phyloP scores from a whole-genome alignment of 306 rosid species.

The Clitoria ternatea region DNA sequence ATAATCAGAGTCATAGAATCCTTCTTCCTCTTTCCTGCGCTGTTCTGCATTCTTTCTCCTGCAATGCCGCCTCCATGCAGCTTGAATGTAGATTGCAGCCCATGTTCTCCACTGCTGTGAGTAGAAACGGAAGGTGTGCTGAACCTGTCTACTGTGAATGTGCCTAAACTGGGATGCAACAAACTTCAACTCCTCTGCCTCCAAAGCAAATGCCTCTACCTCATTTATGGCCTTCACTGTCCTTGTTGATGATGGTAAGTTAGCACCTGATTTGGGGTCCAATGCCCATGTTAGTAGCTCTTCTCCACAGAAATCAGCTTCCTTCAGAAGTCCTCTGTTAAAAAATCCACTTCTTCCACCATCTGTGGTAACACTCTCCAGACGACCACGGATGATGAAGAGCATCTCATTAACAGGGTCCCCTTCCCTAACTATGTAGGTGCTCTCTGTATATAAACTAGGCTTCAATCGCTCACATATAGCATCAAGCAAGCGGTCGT shows the following conservation, averaged over 20 bases:
- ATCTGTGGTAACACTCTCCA: conserved; percentile 87
- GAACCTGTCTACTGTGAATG: conserved; percentile 82
- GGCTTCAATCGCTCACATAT: conserved; percentile 91
- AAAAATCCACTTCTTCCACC: conserved; percentile 95
- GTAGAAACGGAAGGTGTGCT: conserved; percentile 86
- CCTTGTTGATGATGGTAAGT: conserved; percentile 84
- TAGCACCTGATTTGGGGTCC: conserved; percentile 73
- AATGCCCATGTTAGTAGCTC: conserved; percentile 93
- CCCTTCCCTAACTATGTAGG: conserved; percentile 79
- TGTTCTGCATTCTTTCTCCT: conserved; percentile 44
- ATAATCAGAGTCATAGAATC: conserved; percentile 10
- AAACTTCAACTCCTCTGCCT: conserved; percentile 82
- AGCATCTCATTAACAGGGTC: conserved; percentile 89
- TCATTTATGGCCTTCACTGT: conserved; percentile 78
- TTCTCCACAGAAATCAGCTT: conserved; percentile 87
- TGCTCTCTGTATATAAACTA: conserved; percentile 61
- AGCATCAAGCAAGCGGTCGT: conserved; percentile 86
- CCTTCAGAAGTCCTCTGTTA: conserved; percentile 78
- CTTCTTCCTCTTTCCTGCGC: conserved; percentile 45
- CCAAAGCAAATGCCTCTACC: conserved; percentile 93
- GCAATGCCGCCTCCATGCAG: conserved; percentile 67
- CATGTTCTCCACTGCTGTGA: conserved; percentile 97
- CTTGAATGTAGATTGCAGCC: conserved; percentile 85
- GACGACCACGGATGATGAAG: conserved; percentile 83
- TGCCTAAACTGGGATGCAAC: conserved; percentile 87